These are phyloP conservation scores for Syzygium syzygioides DNA, from an alignment of 441 rosid species.

Conservation along the genomic window DNA sequence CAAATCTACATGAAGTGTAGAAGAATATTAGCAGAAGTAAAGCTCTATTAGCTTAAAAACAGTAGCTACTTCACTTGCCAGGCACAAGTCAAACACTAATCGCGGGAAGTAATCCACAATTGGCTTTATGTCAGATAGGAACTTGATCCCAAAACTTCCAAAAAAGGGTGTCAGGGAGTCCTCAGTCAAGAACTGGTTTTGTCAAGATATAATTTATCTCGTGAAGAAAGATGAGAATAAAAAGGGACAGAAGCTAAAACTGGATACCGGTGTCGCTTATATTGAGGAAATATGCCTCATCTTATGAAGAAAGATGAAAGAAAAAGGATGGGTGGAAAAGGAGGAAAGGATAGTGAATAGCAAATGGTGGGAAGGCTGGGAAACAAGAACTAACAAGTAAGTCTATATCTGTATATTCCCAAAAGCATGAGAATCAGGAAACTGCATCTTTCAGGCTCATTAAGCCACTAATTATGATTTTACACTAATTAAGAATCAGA, in stretches of 20 bases:
- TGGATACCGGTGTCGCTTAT: not conserved
- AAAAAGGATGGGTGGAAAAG: not conserved
- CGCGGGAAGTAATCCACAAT: not conserved
- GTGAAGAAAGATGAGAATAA: not conserved
- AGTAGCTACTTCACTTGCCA: not conserved
- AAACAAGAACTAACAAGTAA: not conserved
- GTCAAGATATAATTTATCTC: not conserved
- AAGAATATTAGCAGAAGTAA: not conserved
- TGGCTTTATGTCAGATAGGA: not conserved
- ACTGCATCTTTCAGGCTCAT: not conserved
- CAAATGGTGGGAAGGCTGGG: not conserved
- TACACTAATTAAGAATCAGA: not conserved
- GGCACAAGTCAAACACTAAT: not conserved
- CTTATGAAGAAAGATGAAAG: not conserved
- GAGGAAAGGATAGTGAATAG: not conserved
- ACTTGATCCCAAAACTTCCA: not conserved
- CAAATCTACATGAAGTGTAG: not conserved
- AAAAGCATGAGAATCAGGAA: not conserved
- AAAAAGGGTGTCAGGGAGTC: not conserved
- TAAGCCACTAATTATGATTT: not conserved
- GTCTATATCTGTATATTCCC: not conserved
- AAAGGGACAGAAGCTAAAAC: not conserved
- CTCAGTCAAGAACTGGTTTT: not conserved
- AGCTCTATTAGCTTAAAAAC: not conserved
- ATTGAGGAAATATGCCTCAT: not conserved